phyloP scores from a whole-genome alignment of 805 yeast genomes.

The Tetrapisispora fleetii region DNA sequence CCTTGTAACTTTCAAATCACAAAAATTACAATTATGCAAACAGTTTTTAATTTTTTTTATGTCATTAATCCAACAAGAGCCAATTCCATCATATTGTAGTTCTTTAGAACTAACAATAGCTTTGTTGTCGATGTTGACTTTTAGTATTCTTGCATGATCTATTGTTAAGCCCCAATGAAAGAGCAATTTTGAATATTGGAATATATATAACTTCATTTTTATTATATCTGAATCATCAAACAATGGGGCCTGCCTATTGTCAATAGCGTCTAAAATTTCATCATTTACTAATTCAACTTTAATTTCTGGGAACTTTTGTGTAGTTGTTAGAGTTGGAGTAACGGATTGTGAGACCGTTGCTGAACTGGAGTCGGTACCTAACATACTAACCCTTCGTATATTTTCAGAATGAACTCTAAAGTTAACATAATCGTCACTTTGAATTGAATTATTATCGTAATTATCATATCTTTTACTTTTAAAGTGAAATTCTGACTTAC shows the following conservation, averaged over 20 bases:
- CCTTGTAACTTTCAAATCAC: conserved; percentile 51
- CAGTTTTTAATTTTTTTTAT: background rate
- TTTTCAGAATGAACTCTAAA: conserved; percentile 3
- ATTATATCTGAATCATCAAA: conserved; percentile 17
- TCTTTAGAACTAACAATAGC: too few species aligned
- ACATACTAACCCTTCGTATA: background rate
- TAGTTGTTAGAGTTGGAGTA: background rate
- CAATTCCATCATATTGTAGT: conserved; percentile 9
- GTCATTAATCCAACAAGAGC: conserved; percentile 12
- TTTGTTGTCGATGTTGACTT: conserved; percentile 18
- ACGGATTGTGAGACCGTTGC: background rate
- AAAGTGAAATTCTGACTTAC: background rate
- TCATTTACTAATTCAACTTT: conserved; percentile 21
- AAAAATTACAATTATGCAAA: conserved; percentile 49
- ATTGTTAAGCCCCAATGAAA: conserved; percentile 78
- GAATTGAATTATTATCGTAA: conserved; percentile 12
- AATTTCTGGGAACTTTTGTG: conserved; percentile 14
- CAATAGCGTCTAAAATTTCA: conserved; percentile 18
- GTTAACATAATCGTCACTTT: conserved; percentile 22
- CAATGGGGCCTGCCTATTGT: conserved; percentile 12
- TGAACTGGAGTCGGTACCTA: background rate
- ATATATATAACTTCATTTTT: conserved; percentile 37
- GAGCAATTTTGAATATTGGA: conserved; percentile 67
- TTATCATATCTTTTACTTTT: background rate
- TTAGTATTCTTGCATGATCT: conserved; percentile 68